Conservation (phyloP, 2,329 filamentous ascomycete genomes). For the Stagonosporopsis vannaccii region DNA sequence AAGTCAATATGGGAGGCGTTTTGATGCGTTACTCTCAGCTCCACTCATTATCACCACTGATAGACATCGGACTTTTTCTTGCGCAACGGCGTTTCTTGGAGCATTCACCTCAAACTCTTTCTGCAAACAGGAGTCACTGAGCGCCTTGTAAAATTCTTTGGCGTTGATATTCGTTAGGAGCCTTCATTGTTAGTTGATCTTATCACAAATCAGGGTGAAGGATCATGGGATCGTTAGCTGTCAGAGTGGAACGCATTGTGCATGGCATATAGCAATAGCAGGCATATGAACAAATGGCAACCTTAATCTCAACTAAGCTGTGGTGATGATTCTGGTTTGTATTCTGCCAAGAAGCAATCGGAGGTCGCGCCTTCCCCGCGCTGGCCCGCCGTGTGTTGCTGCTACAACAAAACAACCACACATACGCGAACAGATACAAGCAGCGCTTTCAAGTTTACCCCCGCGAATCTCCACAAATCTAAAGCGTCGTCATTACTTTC, state of each 20-base stretch:
- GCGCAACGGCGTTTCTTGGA: constrained; percentile 30
- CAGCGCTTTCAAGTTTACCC: too few relatives aligned
- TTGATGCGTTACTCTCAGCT: constrained; percentile 33
- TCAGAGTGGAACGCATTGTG: background rate
- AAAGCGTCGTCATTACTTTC: background rate
- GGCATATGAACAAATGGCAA: background rate
- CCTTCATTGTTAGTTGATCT: constrained; percentile 6
- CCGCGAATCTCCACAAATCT: background rate
- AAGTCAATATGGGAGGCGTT: constrained; percentile 28
- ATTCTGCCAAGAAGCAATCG: constrained; percentile 19
- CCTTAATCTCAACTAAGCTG: background rate
- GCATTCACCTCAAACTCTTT: constrained; percentile 9
- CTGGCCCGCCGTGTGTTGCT: background rate
- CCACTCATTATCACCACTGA: constrained; percentile 37
- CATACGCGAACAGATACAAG: background rate
- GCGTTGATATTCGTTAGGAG: constrained; percentile 14
- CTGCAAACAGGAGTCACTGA: constrained; percentile 5
- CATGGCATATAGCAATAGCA: constrained; percentile 12
- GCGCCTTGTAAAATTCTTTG: constrained; percentile 12
- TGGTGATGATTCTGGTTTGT: background rate
- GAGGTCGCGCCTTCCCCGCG: constrained; percentile 35
- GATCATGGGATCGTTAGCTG: background rate
- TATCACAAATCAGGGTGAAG: background rate
- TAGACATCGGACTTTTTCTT: constrained; percentile 28
- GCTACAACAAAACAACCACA: background rate